phyloP scores from a whole-genome alignment of 768 basidiomycete species.

The Boletus subparvulus region DNA sequence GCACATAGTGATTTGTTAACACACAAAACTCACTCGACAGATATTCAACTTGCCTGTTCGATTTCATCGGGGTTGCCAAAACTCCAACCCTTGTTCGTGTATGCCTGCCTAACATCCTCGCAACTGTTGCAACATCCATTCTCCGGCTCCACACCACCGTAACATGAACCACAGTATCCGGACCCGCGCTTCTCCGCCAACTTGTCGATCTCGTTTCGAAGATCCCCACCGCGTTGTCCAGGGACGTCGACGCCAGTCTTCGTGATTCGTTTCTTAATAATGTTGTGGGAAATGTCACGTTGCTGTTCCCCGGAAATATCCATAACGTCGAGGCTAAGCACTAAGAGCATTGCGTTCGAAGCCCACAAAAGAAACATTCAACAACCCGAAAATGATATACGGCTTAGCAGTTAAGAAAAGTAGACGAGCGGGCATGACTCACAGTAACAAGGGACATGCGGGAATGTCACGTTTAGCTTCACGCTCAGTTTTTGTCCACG shows the following conservation, averaged over 20 bases:
- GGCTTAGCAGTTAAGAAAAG: background rate
- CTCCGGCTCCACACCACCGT: slow-evolving; percentile 75
- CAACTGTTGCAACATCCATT: slow-evolving; percentile 94
- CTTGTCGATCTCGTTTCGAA: slow-evolving; percentile 87
- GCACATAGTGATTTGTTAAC: background rate
- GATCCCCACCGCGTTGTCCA: slow-evolving; percentile 54
- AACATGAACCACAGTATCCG: slow-evolving; percentile 93
- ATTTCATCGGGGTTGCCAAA: slow-evolving; percentile 87
- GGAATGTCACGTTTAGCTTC: slow-evolving; percentile 90
- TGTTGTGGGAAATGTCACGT: slow-evolving; percentile 84
- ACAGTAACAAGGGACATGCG: slow-evolving; percentile 97
- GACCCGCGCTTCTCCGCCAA: slow-evolving; percentile 57
- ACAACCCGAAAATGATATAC: background rate
- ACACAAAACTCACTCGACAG: background rate
- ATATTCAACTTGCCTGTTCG: slow-evolving; percentile 70
- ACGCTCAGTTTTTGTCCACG: slow-evolving; percentile 94
- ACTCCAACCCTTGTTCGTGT: slow-evolving; percentile 93
- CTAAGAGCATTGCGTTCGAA: slow-evolving; percentile 41
- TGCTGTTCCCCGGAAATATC: slow-evolving; percentile 97
- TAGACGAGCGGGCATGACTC: slow-evolving; percentile 36
- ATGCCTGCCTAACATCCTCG: slow-evolving; percentile 89
- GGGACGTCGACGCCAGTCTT: slow-evolving; percentile 57
- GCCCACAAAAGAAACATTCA: background rate
- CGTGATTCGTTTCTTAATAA: slow-evolving; percentile 79
- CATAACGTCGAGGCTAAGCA: slow-evolving; percentile 95